Base-by-base conservation (phyloP, 75 land plant genomes). In the Pseudotsuga menziesii region DNA sequence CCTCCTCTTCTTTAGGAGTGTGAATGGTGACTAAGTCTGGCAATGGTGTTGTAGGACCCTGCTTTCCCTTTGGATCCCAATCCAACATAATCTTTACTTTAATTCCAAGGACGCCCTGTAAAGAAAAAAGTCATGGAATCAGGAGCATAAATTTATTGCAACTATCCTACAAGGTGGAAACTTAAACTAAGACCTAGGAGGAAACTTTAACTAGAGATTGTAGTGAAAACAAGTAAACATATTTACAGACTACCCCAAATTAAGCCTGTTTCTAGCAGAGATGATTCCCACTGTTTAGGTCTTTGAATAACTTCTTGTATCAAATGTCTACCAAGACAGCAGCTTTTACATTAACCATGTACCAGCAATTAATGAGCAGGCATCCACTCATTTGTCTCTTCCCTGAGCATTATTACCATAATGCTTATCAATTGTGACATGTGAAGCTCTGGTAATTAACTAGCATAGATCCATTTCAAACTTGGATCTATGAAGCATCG, bases 11-110 rank as follows among this genome's bases (percentile, higher is more conserved):
- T 80, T 90, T 90, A 44, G 90, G 91, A 56, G 80, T 75, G 61
- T 88, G 92, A 72, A 86, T 88, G 7, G 88, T 86, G n/a, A 88
- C 90, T 29, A 83, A 76, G 78, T 88, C 90, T 7, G 90, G 91
- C 25, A 89, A 61, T n/a, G 91, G 90, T 1, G 87, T 87, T 15
- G 58, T 77, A 2, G 91, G 91, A n/a, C 91, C 91, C 57, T 84
- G 87, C 73, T 84, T 89, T 59, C 91, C 88, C 74, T 85, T 87
- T 0, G 88, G 88, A 76, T 87, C 88, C 88, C 88, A 86, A 64
- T 85, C 88, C 64, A 86, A 78, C 88, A 86, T 86, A 26, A 86
- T 86, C 74, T 86, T 86, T 27, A 86, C 88, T 76, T 88, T 88
- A 77, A 87, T 85, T 35, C 91, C 91, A 71, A 88, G 81, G 6